phyloP scores from a whole-genome alignment of 169 alveolate genomes.

The Miamiensis avidus region DNA sequence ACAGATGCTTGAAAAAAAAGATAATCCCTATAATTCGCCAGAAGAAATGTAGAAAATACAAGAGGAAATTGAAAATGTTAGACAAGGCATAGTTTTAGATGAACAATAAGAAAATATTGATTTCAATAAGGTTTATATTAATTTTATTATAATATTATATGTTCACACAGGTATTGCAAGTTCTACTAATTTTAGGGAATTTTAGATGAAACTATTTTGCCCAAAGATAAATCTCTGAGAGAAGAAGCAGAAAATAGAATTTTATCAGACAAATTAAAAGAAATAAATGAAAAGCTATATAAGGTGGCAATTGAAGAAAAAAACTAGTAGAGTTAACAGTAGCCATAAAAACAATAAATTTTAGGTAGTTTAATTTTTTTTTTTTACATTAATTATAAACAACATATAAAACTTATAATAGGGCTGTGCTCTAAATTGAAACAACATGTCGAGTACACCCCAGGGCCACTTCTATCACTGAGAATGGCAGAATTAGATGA shows the following conservation, averaged over 20 bases:
- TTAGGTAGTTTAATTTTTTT: too few species aligned
- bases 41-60: background rate
- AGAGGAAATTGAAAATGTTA: too few species aligned
- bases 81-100: background rate
- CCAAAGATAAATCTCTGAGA: background rate
- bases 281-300: too few species aligned
- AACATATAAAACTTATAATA: too few species aligned
- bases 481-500: background rate
- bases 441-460: background rate
- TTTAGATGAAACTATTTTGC: background rate
- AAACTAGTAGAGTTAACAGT: background rate
- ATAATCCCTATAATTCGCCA: background rate
- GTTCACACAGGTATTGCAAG: background rate
- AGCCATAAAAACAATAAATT: too few species aligned
- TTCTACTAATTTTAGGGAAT: background rate
- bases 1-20: background rate
- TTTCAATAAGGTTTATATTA: background rate
- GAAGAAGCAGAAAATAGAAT: background rate
- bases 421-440: background rate
- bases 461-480: background rate
- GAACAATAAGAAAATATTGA: background rate
- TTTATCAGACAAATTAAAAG: background rate
- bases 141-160: too few species aligned
- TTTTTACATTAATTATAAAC: too few species aligned
- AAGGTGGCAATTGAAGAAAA: background rate